phyloP scores from a whole-genome alignment of 225 moss, liverwort and hornwort species.

The Asterella californica region DNA sequence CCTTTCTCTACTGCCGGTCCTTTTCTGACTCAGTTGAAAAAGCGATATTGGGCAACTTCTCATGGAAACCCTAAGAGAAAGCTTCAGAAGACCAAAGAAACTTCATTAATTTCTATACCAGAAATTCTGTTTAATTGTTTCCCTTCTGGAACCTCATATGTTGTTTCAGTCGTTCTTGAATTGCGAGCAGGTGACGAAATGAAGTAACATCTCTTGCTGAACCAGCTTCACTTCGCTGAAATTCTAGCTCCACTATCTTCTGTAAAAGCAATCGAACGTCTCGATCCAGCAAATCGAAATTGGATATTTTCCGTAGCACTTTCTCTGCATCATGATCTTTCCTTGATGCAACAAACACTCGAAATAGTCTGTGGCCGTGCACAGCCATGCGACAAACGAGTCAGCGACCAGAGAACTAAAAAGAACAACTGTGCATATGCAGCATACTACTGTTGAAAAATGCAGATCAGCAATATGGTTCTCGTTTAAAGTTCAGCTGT shows the following conservation, averaged over 20 bases:
- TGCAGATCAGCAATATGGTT: no score
- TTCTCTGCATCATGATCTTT: constrained; percentile 52
- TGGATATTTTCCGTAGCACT: constrained; percentile 44
- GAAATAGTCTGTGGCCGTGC: constrained; percentile 52
- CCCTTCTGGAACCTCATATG: neutral
- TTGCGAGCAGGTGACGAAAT: neutral
- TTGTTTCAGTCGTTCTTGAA: neutral
- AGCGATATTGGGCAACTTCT: no score
- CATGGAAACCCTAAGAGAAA: no score
- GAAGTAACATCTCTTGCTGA: neutral
- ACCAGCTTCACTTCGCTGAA: neutral
- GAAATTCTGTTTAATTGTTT: no score
- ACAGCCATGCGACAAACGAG: neutral
- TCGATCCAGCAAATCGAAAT: constrained; percentile 47
- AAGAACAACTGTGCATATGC: neutral
- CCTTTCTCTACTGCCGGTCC: no score
- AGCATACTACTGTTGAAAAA: no score
- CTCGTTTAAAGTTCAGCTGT: no score
- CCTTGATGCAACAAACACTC: constrained; percentile 65
- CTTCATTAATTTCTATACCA: no score
- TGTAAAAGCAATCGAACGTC: constrained; percentile 55
- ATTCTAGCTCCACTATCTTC: constrained; percentile 47
- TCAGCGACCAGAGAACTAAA: neutral
- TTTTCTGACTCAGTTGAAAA: no score
- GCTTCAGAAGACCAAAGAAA: no score